Evolutionary conservation across 2,329 filamentous ascomycete species (phyloP), one percentile per base, ranked within the genome.

Genomic region (Aureobasidium lini): DNA sequence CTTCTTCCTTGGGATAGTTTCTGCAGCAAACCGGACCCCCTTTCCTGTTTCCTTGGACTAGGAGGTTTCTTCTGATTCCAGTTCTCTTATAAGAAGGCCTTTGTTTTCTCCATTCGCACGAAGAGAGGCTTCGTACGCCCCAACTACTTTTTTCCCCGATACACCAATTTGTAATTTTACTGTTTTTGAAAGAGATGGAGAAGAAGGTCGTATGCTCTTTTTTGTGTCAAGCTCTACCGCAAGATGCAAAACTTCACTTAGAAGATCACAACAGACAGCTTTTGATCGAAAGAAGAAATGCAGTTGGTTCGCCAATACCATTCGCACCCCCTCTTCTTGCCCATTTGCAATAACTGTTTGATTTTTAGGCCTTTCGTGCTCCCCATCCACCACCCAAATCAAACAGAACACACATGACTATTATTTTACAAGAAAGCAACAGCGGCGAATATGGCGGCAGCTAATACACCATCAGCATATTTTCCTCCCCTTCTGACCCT

Each of bases 121-220:
- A 11, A 49, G 47, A 49, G 47, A 28, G 32, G 16, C 32, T 47
- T 39, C 29, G 28, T 50, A 50, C 18, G 16, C 31, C 31, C 29
- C 4, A 23, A 16, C 16, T n/a, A 31, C n/a, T 4, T 13, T 10
- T 28, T 23, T 15, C 31, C 31, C 32, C 16, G 31, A 49, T 49
- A 49, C 47, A 49, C 32, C 15, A 23, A 52, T 16, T 52, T 52
- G 48, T 52, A 52, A 52, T 52, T 52, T 29, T 52, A 52, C 36
- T 40, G 36, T 52, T 40, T 40, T 32, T 10, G 44, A 7, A 46
- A 46, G 10, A 11, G 18, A 6, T n/a, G n/a, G 28, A 11, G 9
- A 43, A 18, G 28, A 4, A 16, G 8, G 29, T n/a, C 10, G 18
- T 32, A n/a, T n/a, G 3, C 31, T 32, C 16, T 10, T 15, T 16